These are phyloP conservation scores for Chlorokybus atmophyticus DNA, from an alignment of 139 green algal genomes.

Conservation along the genomic window DNA sequence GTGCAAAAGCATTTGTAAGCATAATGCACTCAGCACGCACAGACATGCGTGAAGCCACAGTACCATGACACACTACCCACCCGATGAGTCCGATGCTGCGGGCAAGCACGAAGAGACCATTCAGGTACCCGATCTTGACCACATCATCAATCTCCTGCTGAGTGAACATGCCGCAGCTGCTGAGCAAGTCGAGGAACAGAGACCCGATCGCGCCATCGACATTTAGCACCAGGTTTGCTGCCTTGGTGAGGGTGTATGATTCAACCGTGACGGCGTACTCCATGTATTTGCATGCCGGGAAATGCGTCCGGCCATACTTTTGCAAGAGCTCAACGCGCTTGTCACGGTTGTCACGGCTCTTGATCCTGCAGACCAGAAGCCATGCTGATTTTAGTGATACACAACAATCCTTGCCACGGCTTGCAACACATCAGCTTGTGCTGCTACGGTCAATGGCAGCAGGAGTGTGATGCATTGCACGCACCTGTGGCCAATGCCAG, in stretches of 20 bases:
- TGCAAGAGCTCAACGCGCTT: conserved; percentile 86
- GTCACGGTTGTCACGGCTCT: conserved; percentile 87
- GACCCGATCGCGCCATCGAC: conserved; percentile 84
- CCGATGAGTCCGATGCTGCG: conserved; percentile 83
- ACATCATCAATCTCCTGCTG: conserved; percentile 57
- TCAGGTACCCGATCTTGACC: conserved; percentile 75
- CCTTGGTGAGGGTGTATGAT: conserved; percentile 80
- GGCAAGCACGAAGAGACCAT: conserved; percentile 86
- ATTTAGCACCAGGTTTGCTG: conserved; percentile 73
- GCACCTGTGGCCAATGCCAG: conserved; percentile 72
- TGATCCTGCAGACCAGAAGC: no score
- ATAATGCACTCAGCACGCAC: neutral
- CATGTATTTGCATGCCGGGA: conserved; percentile 74
- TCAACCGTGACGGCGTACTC: conserved; percentile 80
- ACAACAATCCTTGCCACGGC: no score
- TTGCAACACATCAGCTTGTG: no score
- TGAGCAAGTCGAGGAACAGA: conserved; percentile 84
- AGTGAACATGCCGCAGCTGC: conserved; percentile 40
- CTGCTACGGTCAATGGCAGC: no score
- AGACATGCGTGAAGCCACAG: neutral
- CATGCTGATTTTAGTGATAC: no score
- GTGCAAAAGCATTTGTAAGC: conserved; percentile 16
- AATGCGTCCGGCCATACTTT: conserved; percentile 63
- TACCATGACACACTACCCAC: conserved; percentile 3
- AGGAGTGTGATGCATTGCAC: no score